Percentiles rank a stretch among this genome's conserved stretches.
Evolutionary conservation across 257 asterid genomes (phyloP).

Genomic region (Cynanchum wilfordii): DNA sequence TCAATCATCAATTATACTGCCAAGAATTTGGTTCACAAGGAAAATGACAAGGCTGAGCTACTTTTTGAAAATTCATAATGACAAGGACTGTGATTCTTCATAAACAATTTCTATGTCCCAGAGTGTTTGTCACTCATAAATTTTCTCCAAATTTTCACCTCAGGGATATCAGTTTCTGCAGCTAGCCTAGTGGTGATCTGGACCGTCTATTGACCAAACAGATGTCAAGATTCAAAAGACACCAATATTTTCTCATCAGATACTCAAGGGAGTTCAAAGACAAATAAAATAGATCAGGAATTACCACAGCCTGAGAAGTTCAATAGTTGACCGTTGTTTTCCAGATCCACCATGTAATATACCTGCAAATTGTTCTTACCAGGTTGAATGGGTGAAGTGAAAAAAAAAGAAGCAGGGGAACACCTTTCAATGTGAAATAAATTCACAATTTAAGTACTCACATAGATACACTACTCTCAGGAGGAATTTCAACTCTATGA

Average conservation of each 20-base stretch:
- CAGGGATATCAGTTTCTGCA: not conserved
- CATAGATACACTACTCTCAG: not conserved
- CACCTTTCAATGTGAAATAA: not conserved
- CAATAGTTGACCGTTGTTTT: constrained; percentile 64
- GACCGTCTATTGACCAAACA: not conserved
- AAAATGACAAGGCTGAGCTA: not conserved
- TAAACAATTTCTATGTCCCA: not conserved
- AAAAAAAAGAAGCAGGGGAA: constrained; percentile 1
- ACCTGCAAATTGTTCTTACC: constrained; percentile 46
- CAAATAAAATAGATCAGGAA: constrained; percentile 12
- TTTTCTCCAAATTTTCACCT: not conserved
- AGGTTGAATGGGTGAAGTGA: not conserved
- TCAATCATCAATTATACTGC: not conserved
- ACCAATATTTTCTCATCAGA: not conserved
- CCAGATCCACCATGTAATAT: constrained; percentile 78
- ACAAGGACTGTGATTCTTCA: not conserved
- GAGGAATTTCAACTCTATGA: not conserved
- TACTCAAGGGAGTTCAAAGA: not conserved
- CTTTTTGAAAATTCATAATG: not conserved
- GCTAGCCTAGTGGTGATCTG: not conserved
- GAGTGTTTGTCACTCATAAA: not conserved
- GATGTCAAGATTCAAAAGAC: not conserved
- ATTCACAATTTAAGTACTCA: not conserved
- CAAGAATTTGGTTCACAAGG: not conserved
- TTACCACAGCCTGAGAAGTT: constrained; percentile 99